A percentile compares a stretch with the other conserved stretches of the same genome.
These are phyloP conservation scores for Penicillium frequentans DNA, from an alignment of 2,329 filamentous ascomycete species.

Conservation along the genomic window DNA sequence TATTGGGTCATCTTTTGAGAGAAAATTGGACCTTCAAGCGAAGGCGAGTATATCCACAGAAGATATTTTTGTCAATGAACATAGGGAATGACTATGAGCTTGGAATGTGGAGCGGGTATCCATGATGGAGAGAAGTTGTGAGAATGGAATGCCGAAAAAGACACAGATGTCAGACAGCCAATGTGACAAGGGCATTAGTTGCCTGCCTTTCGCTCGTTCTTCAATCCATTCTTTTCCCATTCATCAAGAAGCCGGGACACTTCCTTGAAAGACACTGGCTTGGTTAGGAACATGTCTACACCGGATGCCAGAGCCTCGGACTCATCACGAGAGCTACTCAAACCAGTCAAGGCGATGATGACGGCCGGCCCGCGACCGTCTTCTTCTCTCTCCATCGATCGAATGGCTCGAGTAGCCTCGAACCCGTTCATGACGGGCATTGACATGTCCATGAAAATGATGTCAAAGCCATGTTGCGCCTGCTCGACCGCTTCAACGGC, in stretches of 20 bases:
- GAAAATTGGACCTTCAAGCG: background rate
- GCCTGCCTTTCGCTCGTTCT: constrained; percentile 9
- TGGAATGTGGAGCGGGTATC: background rate
- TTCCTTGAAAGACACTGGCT: constrained; percentile 48
- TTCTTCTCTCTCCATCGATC: constrained; percentile 40
- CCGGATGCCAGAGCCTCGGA: constrained; percentile 44
- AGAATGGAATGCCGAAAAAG: background rate
- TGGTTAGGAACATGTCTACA: constrained; percentile 49
- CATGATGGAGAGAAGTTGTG: background rate
- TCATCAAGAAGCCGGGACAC: constrained; percentile 41
- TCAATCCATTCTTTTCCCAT: constrained; percentile 27
- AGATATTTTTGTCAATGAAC: background rate
- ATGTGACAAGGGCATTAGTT: background rate
- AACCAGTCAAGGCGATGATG: constrained; percentile 49
- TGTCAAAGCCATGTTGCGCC: constrained; percentile 38
- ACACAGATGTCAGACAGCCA: background rate
- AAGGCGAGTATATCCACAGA: background rate
- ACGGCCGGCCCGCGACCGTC: constrained; percentile 32
- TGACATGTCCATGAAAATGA: constrained; percentile 51
- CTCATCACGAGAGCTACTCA: constrained; percentile 46
- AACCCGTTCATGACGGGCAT: constrained; percentile 53
- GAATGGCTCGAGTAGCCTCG: constrained; percentile 49
- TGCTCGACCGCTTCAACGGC: constrained; percentile 43
- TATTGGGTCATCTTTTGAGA: background rate
- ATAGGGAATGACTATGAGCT: background rate